A percentile compares a stretch with the other conserved stretches of the same genome.
phyloP scores from a whole-genome alignment of 805 yeast genomes.

The Blastobotrys parvus region DNA sequence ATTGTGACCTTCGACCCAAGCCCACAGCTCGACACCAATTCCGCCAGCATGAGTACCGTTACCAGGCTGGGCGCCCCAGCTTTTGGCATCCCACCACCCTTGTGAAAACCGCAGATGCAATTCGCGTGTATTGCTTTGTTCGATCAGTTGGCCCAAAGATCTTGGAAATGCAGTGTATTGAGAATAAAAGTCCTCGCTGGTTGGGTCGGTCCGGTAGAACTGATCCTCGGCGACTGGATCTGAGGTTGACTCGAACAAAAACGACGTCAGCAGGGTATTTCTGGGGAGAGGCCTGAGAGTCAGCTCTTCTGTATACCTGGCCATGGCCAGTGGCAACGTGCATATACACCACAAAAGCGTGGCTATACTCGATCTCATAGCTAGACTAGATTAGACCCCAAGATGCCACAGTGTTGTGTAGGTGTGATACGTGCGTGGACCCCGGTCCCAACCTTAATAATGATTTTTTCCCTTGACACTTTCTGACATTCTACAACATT shows the following conservation, averaged over 20 bases:
- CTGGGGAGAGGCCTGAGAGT: conserved; percentile 63
- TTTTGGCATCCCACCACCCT: conserved; percentile 90
- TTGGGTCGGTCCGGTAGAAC: conserved; percentile 1
- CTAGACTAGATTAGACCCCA: too few species aligned
- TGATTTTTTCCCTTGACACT: too few species aligned
- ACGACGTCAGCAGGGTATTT: conserved; percentile 60
- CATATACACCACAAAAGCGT: too few species aligned
- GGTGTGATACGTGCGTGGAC: too few species aligned
- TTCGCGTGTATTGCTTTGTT: conserved; percentile 57
- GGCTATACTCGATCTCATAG: too few species aligned
- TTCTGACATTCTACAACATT: too few species aligned
- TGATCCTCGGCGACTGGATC: conserved; percentile 27
- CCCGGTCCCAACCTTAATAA: too few species aligned
- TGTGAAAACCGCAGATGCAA: conserved; percentile 81
- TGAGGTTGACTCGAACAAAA: conserved; percentile 58
- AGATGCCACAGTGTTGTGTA: too few species aligned
- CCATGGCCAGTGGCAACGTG: neutral
- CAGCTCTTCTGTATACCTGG: conserved; percentile 50
- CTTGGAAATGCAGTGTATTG: conserved; percentile 55
- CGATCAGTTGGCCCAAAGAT: conserved; percentile 67
- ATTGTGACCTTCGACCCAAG: conserved; percentile 59
- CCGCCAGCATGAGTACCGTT: conserved; percentile 77
- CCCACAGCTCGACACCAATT: conserved; percentile 92
- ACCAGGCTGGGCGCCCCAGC: conserved; percentile 76
- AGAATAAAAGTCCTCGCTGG: conserved; percentile 3